Conservation (phyloP, 768 basidiomycete species). For the Tricholoma furcatifolium region DNA sequence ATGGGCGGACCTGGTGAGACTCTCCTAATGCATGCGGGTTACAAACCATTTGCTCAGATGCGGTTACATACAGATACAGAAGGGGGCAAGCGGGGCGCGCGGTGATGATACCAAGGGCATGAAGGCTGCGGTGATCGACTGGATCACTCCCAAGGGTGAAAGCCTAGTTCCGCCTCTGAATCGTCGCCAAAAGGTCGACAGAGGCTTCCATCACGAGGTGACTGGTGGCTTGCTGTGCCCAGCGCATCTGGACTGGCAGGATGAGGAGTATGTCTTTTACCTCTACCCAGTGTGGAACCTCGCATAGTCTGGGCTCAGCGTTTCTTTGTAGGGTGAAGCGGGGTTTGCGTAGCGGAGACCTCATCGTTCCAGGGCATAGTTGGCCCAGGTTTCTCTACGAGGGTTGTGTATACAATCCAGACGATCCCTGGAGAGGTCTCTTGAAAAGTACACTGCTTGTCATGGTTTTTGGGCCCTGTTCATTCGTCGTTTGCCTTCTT, state of each 20-base stretch:
- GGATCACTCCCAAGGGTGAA: constrained; percentile 21
- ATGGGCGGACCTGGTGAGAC: no score
- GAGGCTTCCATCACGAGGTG: constrained; percentile 10
- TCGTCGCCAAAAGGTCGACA: constrained; percentile 8
- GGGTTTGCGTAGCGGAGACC: constrained; percentile 14
- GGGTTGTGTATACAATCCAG: constrained; percentile 15
- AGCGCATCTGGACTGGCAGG: constrained; percentile 9
- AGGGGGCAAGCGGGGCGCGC: constrained; percentile 19
- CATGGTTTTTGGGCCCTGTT: constrained; percentile 19
- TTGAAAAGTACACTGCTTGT: no score
- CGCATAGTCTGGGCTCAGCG: no score
- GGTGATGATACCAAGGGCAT: constrained; percentile 18
- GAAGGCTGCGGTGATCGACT: constrained; percentile 21
- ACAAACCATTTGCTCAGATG: no score
- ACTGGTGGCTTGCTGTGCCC: constrained; percentile 19
- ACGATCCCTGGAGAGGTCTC: constrained; percentile 28
- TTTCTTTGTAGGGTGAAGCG: constrained; percentile 6
- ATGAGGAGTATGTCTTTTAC: constrained; percentile 7
- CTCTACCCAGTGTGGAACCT: not conserved
- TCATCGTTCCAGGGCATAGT: constrained; percentile 19
- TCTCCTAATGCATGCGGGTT: no score
- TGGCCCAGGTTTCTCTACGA: constrained; percentile 25
- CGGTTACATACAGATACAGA: no score
- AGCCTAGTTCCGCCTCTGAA: constrained; percentile 8
- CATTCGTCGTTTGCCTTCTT: constrained; percentile 7